phyloP scores from a whole-genome alignment of 2,329 filamentous ascomycete species.

The Colletotrichum sidae region DNA sequence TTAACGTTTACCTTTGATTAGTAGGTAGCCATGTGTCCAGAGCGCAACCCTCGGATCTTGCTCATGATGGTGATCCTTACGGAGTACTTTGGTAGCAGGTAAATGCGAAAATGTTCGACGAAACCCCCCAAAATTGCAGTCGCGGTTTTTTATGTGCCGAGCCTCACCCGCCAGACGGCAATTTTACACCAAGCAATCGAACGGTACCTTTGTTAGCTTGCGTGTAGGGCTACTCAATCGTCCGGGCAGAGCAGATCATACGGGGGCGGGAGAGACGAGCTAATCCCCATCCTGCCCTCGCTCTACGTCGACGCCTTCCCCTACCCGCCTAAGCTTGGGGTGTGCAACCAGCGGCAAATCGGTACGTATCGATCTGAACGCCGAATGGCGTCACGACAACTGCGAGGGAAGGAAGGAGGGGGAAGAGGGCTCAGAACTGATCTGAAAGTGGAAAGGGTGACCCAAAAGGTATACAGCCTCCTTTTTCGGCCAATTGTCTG shows the following conservation, averaged over 20 bases:
- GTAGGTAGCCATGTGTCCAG: neutral
- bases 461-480: no score
- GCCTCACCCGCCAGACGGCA: neutral
- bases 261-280: constrained; percentile 29
- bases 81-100: no score
- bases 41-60: neutral
- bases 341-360: constrained; percentile 4
- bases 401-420: constrained; percentile 5
- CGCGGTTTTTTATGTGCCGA: no score
- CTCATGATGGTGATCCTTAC: no score
- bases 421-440: no score
- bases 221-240: constrained; percentile 17
- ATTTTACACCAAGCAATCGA: neutral
- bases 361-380: constrained; percentile 29
- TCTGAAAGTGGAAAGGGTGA: no score
- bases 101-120: no score
- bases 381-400: constrained; percentile 31
- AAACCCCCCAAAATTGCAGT: no score
- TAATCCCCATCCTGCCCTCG: constrained; percentile 16
- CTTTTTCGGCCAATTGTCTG: no score
- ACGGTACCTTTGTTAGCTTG: constrained; percentile 4
- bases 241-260: constrained; percentile 36
- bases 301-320: constrained; percentile 23
- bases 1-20: no score
- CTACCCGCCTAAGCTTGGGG: constrained; percentile 16